Evolutionary conservation across 768 basidiomycete genomes (phyloP), one percentile per base, ranked within the genome.

Genomic region (Auricularia heimuer): DNA sequence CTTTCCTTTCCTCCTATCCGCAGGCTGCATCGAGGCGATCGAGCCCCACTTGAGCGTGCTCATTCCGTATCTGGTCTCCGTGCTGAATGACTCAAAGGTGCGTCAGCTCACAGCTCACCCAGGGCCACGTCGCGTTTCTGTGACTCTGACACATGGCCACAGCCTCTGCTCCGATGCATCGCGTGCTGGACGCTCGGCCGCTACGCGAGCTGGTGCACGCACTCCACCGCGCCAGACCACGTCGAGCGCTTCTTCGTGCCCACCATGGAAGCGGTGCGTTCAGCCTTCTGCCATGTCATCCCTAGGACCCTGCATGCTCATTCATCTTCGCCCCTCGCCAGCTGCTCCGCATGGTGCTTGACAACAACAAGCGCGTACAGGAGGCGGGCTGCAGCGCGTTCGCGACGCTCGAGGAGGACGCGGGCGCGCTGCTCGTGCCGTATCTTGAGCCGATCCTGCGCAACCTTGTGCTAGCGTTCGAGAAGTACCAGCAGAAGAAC

Each of bases 161-260:
- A 96, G 92, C 96, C 97, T 21, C 88, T 98, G 47, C 92, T 99
- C 8, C 88, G 97, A 65, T 98, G 97, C 2, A 99, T 99, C 71
- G 94, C 95, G 16, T 99, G 97, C 75, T 99, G 97, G 97, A 98
- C 96, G 0, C 82, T 99, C n/a, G 96, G 97, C 16, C 88, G 97
- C 62, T 99, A 99, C 76, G 93, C 96, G 37, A 93, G 90, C 72
- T 99, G 97, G 97, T 93, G 90, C 70, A 92, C 91, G n/a, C 87
- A 89, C 72, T 83, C 85, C 34, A 80, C 83, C 66, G 88, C 89
- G 3, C 89, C 92, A 64, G 93, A 94, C 62, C 94, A 96, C 79
- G 92, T 90, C 76, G 87, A 82, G 63, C 82, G 81, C 64, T 98
- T 89, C 77, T 99, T 99, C 73, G 88, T 98, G 36, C 97, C 97